phyloP scores from a whole-genome alignment of 2,329 filamentous ascomycete species.

The Trichothecium roseum region DNA sequence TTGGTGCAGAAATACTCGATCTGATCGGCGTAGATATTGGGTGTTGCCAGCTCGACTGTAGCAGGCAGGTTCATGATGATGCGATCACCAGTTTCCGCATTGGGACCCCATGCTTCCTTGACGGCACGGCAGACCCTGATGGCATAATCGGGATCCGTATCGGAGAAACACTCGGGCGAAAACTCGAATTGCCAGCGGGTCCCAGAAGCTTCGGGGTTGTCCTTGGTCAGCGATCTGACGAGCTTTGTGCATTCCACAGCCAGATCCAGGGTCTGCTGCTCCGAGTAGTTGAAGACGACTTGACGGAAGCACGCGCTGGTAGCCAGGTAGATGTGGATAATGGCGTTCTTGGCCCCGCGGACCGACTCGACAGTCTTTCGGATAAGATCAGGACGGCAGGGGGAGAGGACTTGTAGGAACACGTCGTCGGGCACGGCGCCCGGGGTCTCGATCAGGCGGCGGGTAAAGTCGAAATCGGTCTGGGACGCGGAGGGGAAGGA shows the following conservation, averaged over 20 bases:
- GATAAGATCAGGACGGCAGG: slow-evolving; percentile 87
- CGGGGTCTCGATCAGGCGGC: slow-evolving; percentile 74
- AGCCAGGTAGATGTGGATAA: slow-evolving; percentile 91
- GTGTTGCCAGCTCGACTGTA: slow-evolving; percentile 89
- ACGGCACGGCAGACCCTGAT: slow-evolving; percentile 83
- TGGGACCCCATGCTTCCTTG: slow-evolving; percentile 85
- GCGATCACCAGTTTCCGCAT: slow-evolving; percentile 55
- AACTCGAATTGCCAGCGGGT: slow-evolving; percentile 75
- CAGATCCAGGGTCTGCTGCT: slow-evolving; percentile 70
- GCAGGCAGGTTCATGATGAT: slow-evolving; percentile 97
- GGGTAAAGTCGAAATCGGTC: slow-evolving; percentile 92
- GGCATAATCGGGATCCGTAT: slow-evolving; percentile 75
- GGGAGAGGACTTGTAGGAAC: slow-evolving; percentile 82
- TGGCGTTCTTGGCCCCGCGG: slow-evolving; percentile 81
- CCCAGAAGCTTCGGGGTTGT: slow-evolving; percentile 44
- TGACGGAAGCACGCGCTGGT: slow-evolving; percentile 92
- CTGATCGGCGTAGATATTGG: slow-evolving; percentile 92
- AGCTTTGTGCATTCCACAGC: slow-evolving; percentile 80
- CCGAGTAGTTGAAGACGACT: slow-evolving; percentile 79
- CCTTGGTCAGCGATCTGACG: slow-evolving; percentile 83
- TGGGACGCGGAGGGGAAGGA: slow-evolving; percentile 92
- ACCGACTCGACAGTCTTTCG: slow-evolving; percentile 80
- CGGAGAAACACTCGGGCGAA: slow-evolving; percentile 82
- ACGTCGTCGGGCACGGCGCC: slow-evolving; percentile 81
- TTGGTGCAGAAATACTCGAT: slow-evolving; percentile 90